A percentile compares a stretch with the other conserved stretches of the same genome.
Evolutionary conservation across 352 stramenopile genomes (phyloP).

Genomic region (Globisporangium irregulare): DNA sequence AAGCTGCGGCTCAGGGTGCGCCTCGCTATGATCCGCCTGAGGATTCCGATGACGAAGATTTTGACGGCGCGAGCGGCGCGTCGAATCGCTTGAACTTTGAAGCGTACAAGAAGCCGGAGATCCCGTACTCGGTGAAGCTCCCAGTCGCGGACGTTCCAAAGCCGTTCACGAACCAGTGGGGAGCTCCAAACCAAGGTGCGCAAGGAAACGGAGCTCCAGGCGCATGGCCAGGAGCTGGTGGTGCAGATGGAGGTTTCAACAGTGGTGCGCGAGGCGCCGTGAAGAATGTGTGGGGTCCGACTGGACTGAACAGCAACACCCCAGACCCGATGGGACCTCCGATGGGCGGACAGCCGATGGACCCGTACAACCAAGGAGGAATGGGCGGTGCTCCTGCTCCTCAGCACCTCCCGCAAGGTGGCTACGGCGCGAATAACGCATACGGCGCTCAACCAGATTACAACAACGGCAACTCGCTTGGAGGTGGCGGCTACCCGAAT

Average conservation of each 20-base stretch:
- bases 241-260: slow-evolving; percentile 40
- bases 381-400: slow-evolving; percentile 9
- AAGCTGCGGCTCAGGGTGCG: slow-evolving; percentile 90
- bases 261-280: slow-evolving; percentile 30
- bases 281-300: slow-evolving; percentile 87
- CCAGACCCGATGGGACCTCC: slow-evolving; percentile 10
- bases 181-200: slow-evolving; percentile 20
- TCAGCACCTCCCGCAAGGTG: slow-evolving; percentile 17
- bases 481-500: slow-evolving; percentile 33
- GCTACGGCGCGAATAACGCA: slow-evolving; percentile 15
- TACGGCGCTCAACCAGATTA: slow-evolving; percentile 16
- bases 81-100: slow-evolving; percentile 83
- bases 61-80: slow-evolving; percentile 57
- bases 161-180: slow-evolving; percentile 67
- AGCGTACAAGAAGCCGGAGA: slow-evolving; percentile 89
- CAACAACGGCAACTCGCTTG: slow-evolving; percentile 15
- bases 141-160: slow-evolving; percentile 51
- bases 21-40: slow-evolving; percentile 93
- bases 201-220: slow-evolving; percentile 21
- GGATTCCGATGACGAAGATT: slow-evolving; percentile 95
- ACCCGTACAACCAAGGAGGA: slow-evolving; percentile 37
- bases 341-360: slow-evolving; percentile 6
- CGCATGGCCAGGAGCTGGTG: slow-evolving; percentile 31
- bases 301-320: slow-evolving; percentile 50
- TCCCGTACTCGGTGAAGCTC: slow-evolving; percentile 80